phyloP scores from a whole-genome alignment of 768 basidiomycete genomes.

The Sutorius australiensis region DNA sequence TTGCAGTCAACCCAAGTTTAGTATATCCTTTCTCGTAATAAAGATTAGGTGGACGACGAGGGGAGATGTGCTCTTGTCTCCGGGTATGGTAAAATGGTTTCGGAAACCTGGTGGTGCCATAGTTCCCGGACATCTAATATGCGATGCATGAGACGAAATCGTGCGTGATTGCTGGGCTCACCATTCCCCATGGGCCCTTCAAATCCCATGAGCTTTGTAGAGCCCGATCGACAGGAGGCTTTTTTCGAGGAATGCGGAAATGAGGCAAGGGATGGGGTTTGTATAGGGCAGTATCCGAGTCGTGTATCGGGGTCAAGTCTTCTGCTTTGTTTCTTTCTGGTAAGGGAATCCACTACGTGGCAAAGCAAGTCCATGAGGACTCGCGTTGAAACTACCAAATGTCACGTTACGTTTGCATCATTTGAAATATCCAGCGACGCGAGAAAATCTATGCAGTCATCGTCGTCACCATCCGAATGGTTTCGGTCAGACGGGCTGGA shows the following conservation, averaged over 20 bases:
- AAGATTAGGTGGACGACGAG: conserved; percentile 22
- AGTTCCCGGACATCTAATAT: conserved; percentile 10
- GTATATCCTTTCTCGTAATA: conserved; percentile 21
- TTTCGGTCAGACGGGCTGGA: not conserved
- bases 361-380: conserved; percentile 2
- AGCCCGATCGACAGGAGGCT: conserved; percentile 16
- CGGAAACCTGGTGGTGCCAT: conserved; percentile 19
- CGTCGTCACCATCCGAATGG: conserved; percentile 15
- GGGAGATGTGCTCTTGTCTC: conserved; percentile 21
- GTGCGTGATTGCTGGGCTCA: conserved; percentile 6
- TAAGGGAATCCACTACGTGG: conserved; percentile 23
- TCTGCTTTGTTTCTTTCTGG: conserved; percentile 32
- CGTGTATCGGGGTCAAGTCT: conserved; percentile 22
- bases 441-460: conserved; percentile 20
- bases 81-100: conserved; percentile 19
- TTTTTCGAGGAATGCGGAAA: conserved; percentile 12
- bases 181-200: conserved; percentile 20
- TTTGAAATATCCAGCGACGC: conserved; percentile 31
- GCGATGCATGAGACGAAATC: not conserved
- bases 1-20: conserved; percentile 25
- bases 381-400: not conserved
- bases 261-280: conserved; percentile 4
- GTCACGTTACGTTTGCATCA: conserved; percentile 24
- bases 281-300: not conserved
- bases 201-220: conserved; percentile 18